Evolutionary conservation across 225 moss, liverwort and hornwort species (phyloP), one percentile per base, ranked within the genome.

Genomic region (Anthoceros angustus): DNA sequence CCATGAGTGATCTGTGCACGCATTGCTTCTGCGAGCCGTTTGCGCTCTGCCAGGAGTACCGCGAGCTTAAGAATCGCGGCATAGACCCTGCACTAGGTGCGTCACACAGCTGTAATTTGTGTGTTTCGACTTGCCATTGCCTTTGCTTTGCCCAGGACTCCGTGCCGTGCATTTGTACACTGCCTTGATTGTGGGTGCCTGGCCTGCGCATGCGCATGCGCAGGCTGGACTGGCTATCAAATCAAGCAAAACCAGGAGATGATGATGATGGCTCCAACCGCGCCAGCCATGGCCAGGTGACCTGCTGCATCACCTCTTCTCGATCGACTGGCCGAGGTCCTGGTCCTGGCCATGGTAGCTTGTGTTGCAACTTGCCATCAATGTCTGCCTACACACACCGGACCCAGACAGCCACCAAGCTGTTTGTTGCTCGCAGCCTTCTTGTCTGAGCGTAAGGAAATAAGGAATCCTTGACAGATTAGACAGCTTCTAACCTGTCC

Each of bases 41-140:
- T 43, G 77, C 77, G 18, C 66, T 77, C 25, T 62, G 61, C 8
- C 77, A 77, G 40, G 77, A 77, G 70, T 77, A 77, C 67, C 70
- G 77, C 26, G 77, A 77, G 63, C 62, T 77, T 6, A 62, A 48
- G 45, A 67, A 77, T 64, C 77, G 77, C 49, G 73, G 70, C 21
- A 73, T 77, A 42, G 73, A 77, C 46, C 77, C 77, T 40, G 10
- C 66, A 10, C 55, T 77, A 23, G 77, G 77, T 77, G 42, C 10
- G 68, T 43, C n/a, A 48, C 46, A 12, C 46, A 2, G 46, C 18
- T 48, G 3, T 48, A 18, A 12, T 12, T 48, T 12, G 2, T 12
- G 2, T 12, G 46, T 48, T 2, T 48, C 46, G 5, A 12, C 18
- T 18, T 18, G 18, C 18, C 2, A 48, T 48, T 12, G 46, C 46